Evolutionary conservation across 1,284 basidiomycete species (phyloP), one percentile per base, ranked within the genome.

Genomic region (Boletellus sp.): DNA sequence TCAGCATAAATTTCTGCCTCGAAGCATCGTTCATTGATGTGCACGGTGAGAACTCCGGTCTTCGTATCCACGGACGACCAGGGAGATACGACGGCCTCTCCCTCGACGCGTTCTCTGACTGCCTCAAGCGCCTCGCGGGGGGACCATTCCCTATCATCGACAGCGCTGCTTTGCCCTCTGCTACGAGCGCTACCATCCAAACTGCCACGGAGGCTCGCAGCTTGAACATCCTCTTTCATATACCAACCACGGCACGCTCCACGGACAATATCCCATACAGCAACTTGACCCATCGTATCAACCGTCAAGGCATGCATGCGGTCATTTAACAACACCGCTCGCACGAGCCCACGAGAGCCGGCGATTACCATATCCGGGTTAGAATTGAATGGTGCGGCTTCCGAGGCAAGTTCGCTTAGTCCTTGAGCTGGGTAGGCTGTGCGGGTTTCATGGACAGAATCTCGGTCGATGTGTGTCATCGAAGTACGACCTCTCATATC

Each of bases 1-100:
- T 98, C 94, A 4, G 88, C 83, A 63, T 96, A 98, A 4, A 95
- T 83, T 69, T 99, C 96, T 9, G 91, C 91, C 50, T 97, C 94
- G 64, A 97, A 98, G 55, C 87, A 91, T 38, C 79, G 63, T 56
- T 96, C 91, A 46, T 82, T 89, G 34, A 99, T 63, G 69, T 97
- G 92, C 4, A 99, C 82, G 0, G 86, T 87, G 49, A 99, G 73
- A 26, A 91, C 80, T 2, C 95, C 95, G 16, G 86, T 84, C 66
- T 90, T 87, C 5, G 93, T 95, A 65, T 98, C 95, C 20, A 91
- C 84, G 16, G 78, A 80, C 41, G 88, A 88, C 96, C 96, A 99
- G 5, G 84, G 73, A 16, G 83, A 72, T 5, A 92, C 83, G 23
- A 89, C 82, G 0, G 89, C 92, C 66, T 97, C 89, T 13, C 95